These are phyloP conservation scores for Cucurbitaria berberidis DNA, from an alignment of 2,329 filamentous ascomycete genomes.

Conservation along the genomic window DNA sequence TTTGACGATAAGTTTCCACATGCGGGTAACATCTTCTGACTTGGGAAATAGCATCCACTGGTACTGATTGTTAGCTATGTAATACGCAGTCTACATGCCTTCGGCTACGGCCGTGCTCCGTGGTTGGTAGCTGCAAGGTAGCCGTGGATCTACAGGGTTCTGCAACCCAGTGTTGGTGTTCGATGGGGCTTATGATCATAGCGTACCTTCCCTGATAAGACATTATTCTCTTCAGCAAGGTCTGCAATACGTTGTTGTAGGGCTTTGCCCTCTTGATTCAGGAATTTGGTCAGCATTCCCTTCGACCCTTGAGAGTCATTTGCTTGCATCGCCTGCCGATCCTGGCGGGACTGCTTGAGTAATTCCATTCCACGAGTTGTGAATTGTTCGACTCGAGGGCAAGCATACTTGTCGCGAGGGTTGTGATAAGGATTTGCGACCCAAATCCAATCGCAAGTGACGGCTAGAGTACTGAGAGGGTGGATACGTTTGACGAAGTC, in stretches of 20 bases:
- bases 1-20: slow-evolving; percentile 71
- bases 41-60: slow-evolving; percentile 78
- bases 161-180: neutral
- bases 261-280: slow-evolving; percentile 51
- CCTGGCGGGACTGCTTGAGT: slow-evolving; percentile 56
- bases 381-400: slow-evolving; percentile 57
- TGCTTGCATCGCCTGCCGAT: slow-evolving; percentile 58
- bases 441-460: slow-evolving; percentile 71
- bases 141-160: neutral
- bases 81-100: neutral
- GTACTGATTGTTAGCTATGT: slow-evolving; percentile 9
- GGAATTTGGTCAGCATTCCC: slow-evolving; percentile 44
- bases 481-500: slow-evolving; percentile 73
- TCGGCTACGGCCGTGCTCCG: neutral
- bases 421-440: slow-evolving; percentile 67
- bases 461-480: slow-evolving; percentile 61
- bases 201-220: slow-evolving; percentile 70
- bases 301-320: slow-evolving; percentile 58
- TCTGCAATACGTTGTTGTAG: slow-evolving; percentile 63
- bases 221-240: slow-evolving; percentile 64
- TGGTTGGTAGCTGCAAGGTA: neutral
- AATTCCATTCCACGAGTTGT: slow-evolving; percentile 62
- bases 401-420: slow-evolving; percentile 35
- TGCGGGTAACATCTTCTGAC: slow-evolving; percentile 61
- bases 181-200: neutral